Percentiles rank a stretch among this genome's conserved stretches.
Conservation (phyloP, 2,329 filamentous ascomycete genomes). For the Penicillium brasilianum region DNA sequence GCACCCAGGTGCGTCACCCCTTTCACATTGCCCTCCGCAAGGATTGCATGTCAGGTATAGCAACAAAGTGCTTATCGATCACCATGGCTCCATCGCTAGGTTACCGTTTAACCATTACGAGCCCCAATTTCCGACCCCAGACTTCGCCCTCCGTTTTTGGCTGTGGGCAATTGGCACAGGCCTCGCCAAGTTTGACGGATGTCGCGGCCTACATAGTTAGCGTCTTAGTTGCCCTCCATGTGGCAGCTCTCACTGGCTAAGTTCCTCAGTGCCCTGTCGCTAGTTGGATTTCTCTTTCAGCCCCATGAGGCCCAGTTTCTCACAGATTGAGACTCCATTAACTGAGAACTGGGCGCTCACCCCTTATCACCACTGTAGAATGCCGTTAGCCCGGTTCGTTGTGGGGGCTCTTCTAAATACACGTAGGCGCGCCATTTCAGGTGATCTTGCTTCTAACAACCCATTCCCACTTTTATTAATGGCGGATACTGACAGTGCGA, state of each 20-base stretch:
- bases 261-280: neutral
- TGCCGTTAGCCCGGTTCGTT: neutral
- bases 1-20: too few relatives aligned
- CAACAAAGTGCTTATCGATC: too few relatives aligned
- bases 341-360: neutral
- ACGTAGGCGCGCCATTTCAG: neutral
- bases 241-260: neutral
- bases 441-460: neutral
- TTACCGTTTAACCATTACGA: neutral
- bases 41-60: too few relatives aligned
- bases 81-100: too few relatives aligned
- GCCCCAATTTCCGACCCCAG: neutral
- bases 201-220: neutral
- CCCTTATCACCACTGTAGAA: neutral
- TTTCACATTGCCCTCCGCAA: too few relatives aligned
- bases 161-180: neutral
- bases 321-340: neutral
- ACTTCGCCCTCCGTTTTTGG: neutral
- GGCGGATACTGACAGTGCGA: conserved; percentile 1
- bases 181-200: neutral
- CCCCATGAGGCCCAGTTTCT: neutral
- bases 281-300: neutral
- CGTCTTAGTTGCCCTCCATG: neutral
- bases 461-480: neutral
- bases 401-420: neutral